Percentiles rank a stretch among this genome's conserved stretches.
These are phyloP conservation scores for Papiliotrema flavescens DNA, from an alignment of 1,284 basidiomycete genomes.

Conservation along the genomic window DNA sequence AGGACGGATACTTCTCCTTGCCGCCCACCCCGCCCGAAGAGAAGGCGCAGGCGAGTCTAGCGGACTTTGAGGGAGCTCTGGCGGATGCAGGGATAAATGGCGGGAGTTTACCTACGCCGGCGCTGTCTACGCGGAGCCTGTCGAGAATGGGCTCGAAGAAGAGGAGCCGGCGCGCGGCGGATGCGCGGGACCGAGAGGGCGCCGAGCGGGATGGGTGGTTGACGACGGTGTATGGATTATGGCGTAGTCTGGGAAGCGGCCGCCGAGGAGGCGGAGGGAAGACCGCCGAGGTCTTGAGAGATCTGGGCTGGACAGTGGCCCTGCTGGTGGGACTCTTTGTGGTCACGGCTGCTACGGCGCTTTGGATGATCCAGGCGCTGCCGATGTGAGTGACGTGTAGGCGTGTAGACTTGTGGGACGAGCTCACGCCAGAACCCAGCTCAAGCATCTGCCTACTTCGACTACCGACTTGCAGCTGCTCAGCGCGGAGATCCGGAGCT, in stretches of 20 bases:
- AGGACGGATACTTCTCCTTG: conserved; percentile 33
- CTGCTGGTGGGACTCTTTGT: conserved; percentile 41
- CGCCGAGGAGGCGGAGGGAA: conserved; percentile 31
- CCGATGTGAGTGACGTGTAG: conserved; percentile 43
- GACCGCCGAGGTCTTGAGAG: conserved; percentile 39
- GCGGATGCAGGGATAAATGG: background rate
- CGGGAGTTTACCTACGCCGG: conserved; percentile 43
- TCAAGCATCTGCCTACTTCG: conserved; percentile 46
- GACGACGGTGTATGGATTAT: conserved; percentile 11
- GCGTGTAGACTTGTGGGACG: background rate
- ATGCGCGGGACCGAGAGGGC: background rate
- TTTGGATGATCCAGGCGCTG: conserved; percentile 40
- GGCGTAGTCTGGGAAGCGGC: conserved; percentile 6
- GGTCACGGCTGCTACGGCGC: conserved; percentile 37
- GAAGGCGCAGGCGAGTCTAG: conserved; percentile 1
- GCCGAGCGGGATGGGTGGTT: conserved; percentile 18
- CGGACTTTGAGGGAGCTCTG: conserved; percentile 15
- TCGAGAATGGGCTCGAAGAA: conserved; percentile 18
- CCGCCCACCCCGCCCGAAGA: conserved; percentile 32
- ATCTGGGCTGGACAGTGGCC: conserved; percentile 47
- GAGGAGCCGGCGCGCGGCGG: conserved; percentile 2
- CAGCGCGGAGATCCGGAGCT: conserved; percentile 45
- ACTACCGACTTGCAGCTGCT: conserved; percentile 49
- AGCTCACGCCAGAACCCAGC: conserved; percentile 30
- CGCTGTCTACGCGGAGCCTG: conserved; percentile 40